A percentile compares a stretch with the other conserved stretches of the same genome.
Evolutionary conservation across 768 basidiomycete species (phyloP).

Genomic region (Lactarius quietus): DNA sequence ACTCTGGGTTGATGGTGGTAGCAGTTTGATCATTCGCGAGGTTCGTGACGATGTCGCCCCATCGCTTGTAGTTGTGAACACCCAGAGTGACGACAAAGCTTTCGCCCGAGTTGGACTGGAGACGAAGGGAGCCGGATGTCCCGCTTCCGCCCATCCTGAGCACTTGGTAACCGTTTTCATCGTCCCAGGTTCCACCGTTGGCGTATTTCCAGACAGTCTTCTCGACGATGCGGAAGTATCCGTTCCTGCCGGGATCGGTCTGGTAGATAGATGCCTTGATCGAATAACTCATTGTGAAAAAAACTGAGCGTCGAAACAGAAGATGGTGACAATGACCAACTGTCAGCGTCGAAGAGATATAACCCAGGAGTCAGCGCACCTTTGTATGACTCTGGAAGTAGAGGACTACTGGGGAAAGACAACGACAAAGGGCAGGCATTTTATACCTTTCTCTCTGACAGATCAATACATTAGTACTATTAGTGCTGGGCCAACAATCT

Average conservation of each 20-base stretch:
- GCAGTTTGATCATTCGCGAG: slow-evolving; percentile 22
- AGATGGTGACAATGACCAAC: not conserved
- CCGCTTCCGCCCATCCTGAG: slow-evolving; percentile 40
- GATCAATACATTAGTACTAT: not conserved
- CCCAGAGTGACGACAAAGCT: slow-evolving; percentile 37
- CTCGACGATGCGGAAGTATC: slow-evolving; percentile 35
- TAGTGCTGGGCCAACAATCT: too few relatives aligned
- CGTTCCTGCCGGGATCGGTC: slow-evolving; percentile 13
- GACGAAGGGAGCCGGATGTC: slow-evolving; percentile 39
- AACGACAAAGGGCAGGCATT: not conserved
- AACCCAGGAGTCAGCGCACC: not conserved
- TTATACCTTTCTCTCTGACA: not conserved
- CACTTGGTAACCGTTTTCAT: slow-evolving; percentile 24
- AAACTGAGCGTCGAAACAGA: not conserved
- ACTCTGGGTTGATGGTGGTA: slow-evolving; percentile 8
- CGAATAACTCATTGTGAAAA: too few relatives aligned
- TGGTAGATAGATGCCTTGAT: too few relatives aligned
- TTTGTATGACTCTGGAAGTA: not conserved
- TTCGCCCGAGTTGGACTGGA: slow-evolving; percentile 33
- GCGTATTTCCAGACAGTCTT: slow-evolving; percentile 36
- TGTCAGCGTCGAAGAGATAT: not conserved
- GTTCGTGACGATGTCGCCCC: slow-evolving; percentile 39
- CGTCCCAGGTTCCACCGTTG: slow-evolving; percentile 36
- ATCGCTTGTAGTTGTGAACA: slow-evolving; percentile 39
- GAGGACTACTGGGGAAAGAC: not conserved